phyloP scores from a whole-genome alignment of 805 yeast species.

The Barnettozyma botsteinii region DNA sequence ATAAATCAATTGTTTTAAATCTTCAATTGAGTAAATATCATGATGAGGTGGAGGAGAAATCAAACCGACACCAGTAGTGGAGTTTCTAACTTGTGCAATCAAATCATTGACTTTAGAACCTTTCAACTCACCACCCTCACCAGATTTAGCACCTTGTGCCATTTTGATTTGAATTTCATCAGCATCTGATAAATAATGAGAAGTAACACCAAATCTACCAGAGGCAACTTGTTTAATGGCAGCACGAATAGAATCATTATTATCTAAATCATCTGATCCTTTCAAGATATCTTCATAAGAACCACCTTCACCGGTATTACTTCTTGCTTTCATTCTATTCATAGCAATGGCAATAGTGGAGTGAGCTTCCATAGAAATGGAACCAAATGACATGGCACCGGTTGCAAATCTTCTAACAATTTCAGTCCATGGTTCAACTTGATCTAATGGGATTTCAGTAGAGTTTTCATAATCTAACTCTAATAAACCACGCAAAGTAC shows the following conservation, averaged over 20 bases:
- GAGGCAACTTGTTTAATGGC: slow-evolving; percentile 97
- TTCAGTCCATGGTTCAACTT: slow-evolving; percentile 99
- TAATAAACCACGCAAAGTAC: slow-evolving; percentile 90
- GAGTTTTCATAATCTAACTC: slow-evolving; percentile 79
- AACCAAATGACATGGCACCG: slow-evolving; percentile 99
- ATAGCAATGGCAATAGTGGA: slow-evolving; percentile 96
- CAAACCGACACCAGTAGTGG: slow-evolving; percentile 94
- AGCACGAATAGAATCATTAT: slow-evolving; percentile 98
- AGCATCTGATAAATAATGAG: slow-evolving; percentile 89
- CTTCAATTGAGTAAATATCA: slow-evolving; percentile 97
- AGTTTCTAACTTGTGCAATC: slow-evolving; percentile 93
- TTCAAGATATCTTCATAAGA: slow-evolving; percentile 69
- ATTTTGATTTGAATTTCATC: slow-evolving; percentile 96
- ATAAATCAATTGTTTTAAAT: slow-evolving; percentile 91
- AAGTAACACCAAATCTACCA: slow-evolving; percentile 97
- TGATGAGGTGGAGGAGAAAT: slow-evolving; percentile 99
- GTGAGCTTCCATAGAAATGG: slow-evolving; percentile 97
- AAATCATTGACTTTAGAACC: slow-evolving; percentile 66
- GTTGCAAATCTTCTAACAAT: slow-evolving; percentile 95
- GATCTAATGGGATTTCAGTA: slow-evolving; percentile 84
- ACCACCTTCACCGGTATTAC: slow-evolving; percentile 99
- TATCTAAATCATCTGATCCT: slow-evolving; percentile 67
- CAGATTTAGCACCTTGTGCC: slow-evolving; percentile 99
- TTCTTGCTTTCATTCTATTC: slow-evolving; percentile 96
- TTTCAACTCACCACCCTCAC: slow-evolving; percentile 92